These are phyloP conservation scores for Penicillium decumbens DNA, from an alignment of 2,329 filamentous ascomycete species.

Conservation along the genomic window DNA sequence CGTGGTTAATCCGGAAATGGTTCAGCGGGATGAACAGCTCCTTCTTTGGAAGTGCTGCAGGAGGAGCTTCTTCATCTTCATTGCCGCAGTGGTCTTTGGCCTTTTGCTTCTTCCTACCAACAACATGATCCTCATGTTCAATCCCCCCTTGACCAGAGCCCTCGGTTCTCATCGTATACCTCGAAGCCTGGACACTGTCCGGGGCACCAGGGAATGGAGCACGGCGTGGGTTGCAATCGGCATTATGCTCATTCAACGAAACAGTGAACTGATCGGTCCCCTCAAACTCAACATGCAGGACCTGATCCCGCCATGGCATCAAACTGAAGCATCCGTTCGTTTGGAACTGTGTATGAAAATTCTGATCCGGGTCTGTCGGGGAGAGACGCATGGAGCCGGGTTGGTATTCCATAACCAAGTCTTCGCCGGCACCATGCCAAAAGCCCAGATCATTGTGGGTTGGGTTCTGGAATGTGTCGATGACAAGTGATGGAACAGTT, in stretches of 20 bases:
- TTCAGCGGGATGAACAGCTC: conserved; percentile 64
- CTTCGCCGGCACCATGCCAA: conserved; percentile 64
- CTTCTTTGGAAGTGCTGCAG: conserved; percentile 31
- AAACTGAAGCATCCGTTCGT: conserved; percentile 54
- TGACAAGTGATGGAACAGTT: conserved; percentile 36
- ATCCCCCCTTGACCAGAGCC: background rate
- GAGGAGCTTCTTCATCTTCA: background rate
- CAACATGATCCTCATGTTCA: background rate
- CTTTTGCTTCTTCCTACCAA: background rate
- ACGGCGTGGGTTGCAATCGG: conserved; percentile 51
- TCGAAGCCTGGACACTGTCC: conserved; percentile 61
- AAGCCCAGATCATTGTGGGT: conserved; percentile 57
- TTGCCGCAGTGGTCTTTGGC: background rate
- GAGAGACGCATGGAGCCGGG: conserved; percentile 52
- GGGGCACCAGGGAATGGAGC: conserved; percentile 63
- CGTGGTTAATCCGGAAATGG: conserved; percentile 61
- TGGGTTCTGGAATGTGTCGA: conserved; percentile 56
- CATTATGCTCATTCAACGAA: conserved; percentile 63
- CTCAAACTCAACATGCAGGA: conserved; percentile 61
- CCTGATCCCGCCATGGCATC: conserved; percentile 51
- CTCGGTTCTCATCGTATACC: conserved; percentile 45
- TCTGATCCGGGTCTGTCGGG: conserved; percentile 57
- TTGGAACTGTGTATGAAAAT: conserved; percentile 57
- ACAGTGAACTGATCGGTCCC: conserved; percentile 61
- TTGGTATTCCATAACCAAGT: conserved; percentile 51